phyloP scores from a whole-genome alignment of 805 yeast genomes.

The Aciculoconidium aculeatum region DNA sequence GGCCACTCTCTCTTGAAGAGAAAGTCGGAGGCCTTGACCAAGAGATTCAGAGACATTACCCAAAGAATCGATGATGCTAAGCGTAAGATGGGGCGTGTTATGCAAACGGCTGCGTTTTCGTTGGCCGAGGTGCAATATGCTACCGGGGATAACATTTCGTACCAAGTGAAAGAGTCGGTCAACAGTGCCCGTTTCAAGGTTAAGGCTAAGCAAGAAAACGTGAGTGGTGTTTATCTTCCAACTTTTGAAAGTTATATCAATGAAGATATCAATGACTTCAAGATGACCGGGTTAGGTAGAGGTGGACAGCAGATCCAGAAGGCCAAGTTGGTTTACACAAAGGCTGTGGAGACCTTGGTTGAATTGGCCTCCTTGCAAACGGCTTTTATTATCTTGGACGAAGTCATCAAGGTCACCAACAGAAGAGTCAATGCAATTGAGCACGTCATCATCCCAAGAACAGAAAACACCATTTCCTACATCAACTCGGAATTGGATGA shows the following conservation, averaged over 20 bases:
- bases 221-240: conserved; percentile 91
- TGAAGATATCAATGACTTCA: conserved; percentile 86
- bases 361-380: conserved; percentile 95
- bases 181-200: conserved; percentile 87
- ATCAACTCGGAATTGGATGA: conserved; percentile 96
- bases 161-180: conserved; percentile 93
- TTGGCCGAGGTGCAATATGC: conserved; percentile 97
- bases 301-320: conserved; percentile 98
- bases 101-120: conserved; percentile 98
- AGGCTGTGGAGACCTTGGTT: conserved; percentile 94
- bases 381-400: conserved; percentile 93
- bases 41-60: conserved; percentile 93
- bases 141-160: conserved; percentile 91
- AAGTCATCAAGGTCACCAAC: conserved; percentile 95
- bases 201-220: conserved; percentile 90
- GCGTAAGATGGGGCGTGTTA: conserved; percentile 95
- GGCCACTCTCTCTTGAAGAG: conserved; percentile 92
- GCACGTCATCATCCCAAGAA: conserved; percentile 95
- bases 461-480: conserved; percentile 88
- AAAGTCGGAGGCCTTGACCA: conserved; percentile 94
- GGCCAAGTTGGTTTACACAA: conserved; percentile 88
- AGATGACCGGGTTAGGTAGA: conserved; percentile 93
- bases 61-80: conserved; percentile 91
- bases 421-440: conserved; percentile 98
- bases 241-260: conserved; percentile 83